Conservation (phyloP, 2,329 filamentous ascomycete genomes). For the Hymenoscyphus salicellus region DNA sequence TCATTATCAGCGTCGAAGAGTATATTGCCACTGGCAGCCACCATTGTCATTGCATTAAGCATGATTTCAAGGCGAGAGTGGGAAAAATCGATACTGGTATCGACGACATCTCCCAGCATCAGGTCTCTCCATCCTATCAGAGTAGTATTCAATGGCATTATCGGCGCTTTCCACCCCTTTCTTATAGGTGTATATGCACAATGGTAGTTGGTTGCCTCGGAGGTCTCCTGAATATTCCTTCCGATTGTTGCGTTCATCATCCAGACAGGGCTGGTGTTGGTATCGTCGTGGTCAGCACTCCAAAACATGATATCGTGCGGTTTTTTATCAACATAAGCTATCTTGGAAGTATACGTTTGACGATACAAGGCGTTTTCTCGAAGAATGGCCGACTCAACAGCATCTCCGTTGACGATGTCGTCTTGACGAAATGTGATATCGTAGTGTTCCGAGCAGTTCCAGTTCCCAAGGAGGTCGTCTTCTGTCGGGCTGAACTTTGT, state of each 20-base stretch:
- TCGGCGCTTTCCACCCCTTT: neutral
- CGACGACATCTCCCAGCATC: neutral
- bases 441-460: neutral
- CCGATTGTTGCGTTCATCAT: neutral
- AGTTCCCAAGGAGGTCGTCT: neutral
- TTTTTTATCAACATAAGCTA: too few species aligned
- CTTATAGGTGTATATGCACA: neutral
- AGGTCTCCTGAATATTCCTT: neutral
- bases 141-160: neutral
- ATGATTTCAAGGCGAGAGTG: neutral
- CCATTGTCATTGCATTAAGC: neutral
- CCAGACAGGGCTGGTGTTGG: neutral
- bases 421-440: neutral
- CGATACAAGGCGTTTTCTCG: neutral
- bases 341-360: too few species aligned
- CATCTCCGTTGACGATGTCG: neutral
- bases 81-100: neutral
- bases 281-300: neutral
- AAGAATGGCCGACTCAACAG: neutral
- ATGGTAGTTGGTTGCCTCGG: neutral
- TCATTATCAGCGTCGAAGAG: neutral
- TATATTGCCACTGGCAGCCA: neutral
- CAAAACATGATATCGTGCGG: neutral
- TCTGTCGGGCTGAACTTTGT: neutral
- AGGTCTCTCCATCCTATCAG: neutral